Percentiles rank a stretch among this genome's conserved stretches.
phyloP scores from a whole-genome alignment of 805 yeast genomes.

The Lachancea thermotolerans region DNA sequence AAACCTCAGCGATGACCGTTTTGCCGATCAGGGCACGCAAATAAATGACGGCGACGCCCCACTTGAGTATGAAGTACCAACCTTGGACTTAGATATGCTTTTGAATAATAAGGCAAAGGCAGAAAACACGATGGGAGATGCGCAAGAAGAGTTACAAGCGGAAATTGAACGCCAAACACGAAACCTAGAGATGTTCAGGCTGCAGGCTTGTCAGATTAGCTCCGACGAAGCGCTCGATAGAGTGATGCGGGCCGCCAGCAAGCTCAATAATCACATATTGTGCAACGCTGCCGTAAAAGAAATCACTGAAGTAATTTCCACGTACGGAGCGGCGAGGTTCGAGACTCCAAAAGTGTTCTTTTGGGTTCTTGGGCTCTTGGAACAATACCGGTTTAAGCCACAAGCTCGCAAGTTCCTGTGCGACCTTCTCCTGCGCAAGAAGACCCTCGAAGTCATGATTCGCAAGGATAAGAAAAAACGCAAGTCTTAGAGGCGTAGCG shows the following conservation, averaged over 20 bases:
- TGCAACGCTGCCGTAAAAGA: slow-evolving; percentile 51
- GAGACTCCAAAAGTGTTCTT: slow-evolving; percentile 49
- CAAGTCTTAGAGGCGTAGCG: slow-evolving; percentile 5
- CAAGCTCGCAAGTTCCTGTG: slow-evolving; percentile 58
- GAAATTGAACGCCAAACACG: slow-evolving; percentile 6
- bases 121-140: slow-evolving; percentile 8
- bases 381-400: slow-evolving; percentile 52
- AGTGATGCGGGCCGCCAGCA: slow-evolving; percentile 38
- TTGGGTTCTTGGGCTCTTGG: slow-evolving; percentile 46
- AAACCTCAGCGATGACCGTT: not conserved
- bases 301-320: slow-evolving; percentile 46
- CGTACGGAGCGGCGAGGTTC: slow-evolving; percentile 44
- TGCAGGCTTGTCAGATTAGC: slow-evolving; percentile 3
- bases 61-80: slow-evolving; percentile 5
- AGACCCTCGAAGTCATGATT: slow-evolving; percentile 46
- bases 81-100: slow-evolving; percentile 10
- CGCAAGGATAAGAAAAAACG: slow-evolving; percentile 32
- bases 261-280: slow-evolving; percentile 49
- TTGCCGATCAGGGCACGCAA: not conserved
- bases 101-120: slow-evolving; percentile 3
- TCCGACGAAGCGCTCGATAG: slow-evolving; percentile 27
- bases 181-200: slow-evolving; percentile 2
- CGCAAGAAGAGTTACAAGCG: slow-evolving; percentile 4
- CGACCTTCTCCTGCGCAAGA: slow-evolving; percentile 52
- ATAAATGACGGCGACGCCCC: not conserved